phyloP scores from a whole-genome alignment of 2,329 filamentous ascomycete species.

The Diatrype stigma region DNA sequence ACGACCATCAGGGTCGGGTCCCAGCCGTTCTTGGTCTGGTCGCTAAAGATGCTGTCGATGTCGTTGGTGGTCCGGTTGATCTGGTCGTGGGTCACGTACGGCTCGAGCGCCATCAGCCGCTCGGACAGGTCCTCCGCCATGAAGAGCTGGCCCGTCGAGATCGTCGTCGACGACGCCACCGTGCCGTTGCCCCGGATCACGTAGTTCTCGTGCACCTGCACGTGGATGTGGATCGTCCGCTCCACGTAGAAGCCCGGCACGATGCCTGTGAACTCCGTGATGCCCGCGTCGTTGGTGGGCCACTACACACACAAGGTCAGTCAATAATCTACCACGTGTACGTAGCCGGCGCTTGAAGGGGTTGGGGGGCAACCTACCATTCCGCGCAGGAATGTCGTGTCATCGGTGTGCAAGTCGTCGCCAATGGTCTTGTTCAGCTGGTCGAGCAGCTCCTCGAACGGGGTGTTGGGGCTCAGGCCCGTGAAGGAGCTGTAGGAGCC shows the following conservation, averaged over 20 bases:
- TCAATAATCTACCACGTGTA: too few species aligned
- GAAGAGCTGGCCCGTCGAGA: conserved; percentile 14
- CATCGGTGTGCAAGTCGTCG: conserved; percentile 22
- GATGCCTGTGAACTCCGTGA: conserved; percentile 22
- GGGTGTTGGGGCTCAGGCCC: conserved; percentile 25
- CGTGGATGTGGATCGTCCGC: conserved; percentile 19
- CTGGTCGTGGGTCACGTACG: conserved; percentile 28
- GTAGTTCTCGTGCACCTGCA: conserved; percentile 13
- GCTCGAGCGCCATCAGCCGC: conserved; percentile 30
- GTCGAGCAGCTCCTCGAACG: conserved; percentile 23
- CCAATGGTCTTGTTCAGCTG: conserved; percentile 24
- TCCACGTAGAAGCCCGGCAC: conserved; percentile 20
- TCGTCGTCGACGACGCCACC: conserved; percentile 10
- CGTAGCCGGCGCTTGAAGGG: too few species aligned
- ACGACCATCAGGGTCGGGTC: conserved; percentile 28
- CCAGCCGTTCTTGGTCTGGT: conserved; percentile 19
- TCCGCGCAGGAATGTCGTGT: conserved; percentile 25
- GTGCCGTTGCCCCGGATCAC: conserved; percentile 14
- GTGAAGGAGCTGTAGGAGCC: conserved; percentile 26
- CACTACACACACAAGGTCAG: conserved; percentile 6
- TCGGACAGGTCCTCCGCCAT: conserved; percentile 12
- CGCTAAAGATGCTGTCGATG: conserved; percentile 15
- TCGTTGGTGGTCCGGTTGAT: conserved; percentile 32
- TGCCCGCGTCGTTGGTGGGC: conserved; percentile 22
- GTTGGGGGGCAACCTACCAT: conserved; percentile 10